phyloP scores from a whole-genome alignment of 1,284 basidiomycete species.

The Puccinia novopanici region DNA sequence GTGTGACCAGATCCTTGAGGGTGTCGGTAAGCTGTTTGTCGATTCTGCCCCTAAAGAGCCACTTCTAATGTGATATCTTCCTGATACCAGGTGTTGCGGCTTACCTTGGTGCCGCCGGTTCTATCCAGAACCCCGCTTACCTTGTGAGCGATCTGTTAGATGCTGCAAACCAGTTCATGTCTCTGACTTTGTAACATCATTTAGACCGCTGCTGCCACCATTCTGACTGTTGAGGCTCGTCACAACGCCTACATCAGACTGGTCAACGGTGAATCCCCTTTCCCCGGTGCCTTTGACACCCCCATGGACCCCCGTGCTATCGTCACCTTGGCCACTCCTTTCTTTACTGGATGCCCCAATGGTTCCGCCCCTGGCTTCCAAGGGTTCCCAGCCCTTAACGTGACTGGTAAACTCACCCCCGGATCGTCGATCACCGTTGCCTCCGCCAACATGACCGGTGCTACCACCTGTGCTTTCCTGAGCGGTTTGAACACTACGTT shows the following conservation, averaged over 20 bases:
- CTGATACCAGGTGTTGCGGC: slow-evolving; percentile 52
- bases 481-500: slow-evolving; percentile 36
- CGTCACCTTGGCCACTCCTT: slow-evolving; percentile 32
- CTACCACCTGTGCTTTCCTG: slow-evolving; percentile 33
- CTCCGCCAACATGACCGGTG: background rate
- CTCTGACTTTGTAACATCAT: background rate
- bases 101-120: slow-evolving; percentile 56
- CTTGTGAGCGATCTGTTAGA: background rate
- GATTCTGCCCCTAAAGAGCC: background rate
- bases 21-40: slow-evolving; percentile 23
- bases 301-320: slow-evolving; percentile 29
- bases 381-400: slow-evolving; percentile 39
- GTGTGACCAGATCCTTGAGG: slow-evolving; percentile 54
- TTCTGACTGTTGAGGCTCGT: slow-evolving; percentile 59
- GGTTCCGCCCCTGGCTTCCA: slow-evolving; percentile 31
- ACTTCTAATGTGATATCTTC: background rate
- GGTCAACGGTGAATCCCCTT: slow-evolving; percentile 39
- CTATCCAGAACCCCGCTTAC: slow-evolving; percentile 48
- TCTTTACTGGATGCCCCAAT: slow-evolving; percentile 36
- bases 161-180: background rate
- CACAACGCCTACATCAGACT: slow-evolving; percentile 49
- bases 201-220: slow-evolving; percentile 60
- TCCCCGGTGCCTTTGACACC: slow-evolving; percentile 45
- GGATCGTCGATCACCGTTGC: slow-evolving; percentile 22
- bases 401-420: slow-evolving; percentile 13